Conservation (phyloP, 768 basidiomycete genomes). For the Pulveroboletus sp. region DNA sequence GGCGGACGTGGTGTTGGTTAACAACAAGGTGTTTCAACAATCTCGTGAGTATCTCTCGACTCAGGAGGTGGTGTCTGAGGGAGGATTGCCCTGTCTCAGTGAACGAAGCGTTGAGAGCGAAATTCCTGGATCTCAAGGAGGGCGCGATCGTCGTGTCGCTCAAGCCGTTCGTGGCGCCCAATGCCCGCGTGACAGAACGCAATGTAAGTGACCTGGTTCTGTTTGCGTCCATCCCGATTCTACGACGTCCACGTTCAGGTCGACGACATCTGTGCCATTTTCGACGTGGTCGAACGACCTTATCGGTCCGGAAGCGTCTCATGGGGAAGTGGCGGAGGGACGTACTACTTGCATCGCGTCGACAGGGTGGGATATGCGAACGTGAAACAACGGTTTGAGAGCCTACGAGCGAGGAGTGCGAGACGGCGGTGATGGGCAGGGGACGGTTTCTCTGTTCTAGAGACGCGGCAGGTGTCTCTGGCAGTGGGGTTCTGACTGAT, state of each 20-base stretch:
- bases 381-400: constrained; percentile 56
- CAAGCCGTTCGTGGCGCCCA: constrained; percentile 75
- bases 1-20: constrained; percentile 90
- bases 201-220: constrained; percentile 51
- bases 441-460: too few species aligned
- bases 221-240: not conserved
- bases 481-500: not conserved
- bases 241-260: constrained; percentile 39
- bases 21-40: constrained; percentile 81
- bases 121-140: constrained; percentile 93
- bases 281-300: constrained; percentile 64
- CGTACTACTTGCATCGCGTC: constrained; percentile 73
- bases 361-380: constrained; percentile 68
- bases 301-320: constrained; percentile 77
- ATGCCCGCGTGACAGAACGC: constrained; percentile 77
- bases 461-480: too few species aligned
- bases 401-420: constrained; percentile 32
- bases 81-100: constrained; percentile 47
- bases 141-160: constrained; percentile 88
- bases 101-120: constrained; percentile 80
- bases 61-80: not conserved
- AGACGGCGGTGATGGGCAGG: constrained; percentile 19
- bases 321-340: constrained; percentile 70
- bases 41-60: constrained; percentile 48
- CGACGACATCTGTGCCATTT: constrained; percentile 78